Evolutionary conservation across 805 yeast genomes (phyloP), one percentile per base, ranked within the genome.

Genomic region (Suhomyces sp.): DNA sequence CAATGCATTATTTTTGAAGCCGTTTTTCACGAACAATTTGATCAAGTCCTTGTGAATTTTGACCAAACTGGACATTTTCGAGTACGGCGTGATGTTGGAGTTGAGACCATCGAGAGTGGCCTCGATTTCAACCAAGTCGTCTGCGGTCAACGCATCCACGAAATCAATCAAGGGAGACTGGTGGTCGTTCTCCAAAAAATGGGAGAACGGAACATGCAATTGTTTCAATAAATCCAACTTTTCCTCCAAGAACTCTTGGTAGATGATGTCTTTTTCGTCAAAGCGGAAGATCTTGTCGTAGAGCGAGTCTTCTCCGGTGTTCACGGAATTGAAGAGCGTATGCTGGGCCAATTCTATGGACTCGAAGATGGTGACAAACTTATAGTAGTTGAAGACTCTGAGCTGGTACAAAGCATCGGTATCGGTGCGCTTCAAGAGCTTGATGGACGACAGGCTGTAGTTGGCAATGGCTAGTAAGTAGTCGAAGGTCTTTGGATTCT

Each of bases 381-480:
- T 68, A 50, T 65, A 67, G 44, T 51, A 63, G 35, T 66, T 65
- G 50, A 68, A 68, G 4, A 68, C 56, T 10, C 72, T 48, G 27
- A 67, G 51, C 42, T 68, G 73, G 31, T 48, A 43, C n/a, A 57
- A 36, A 7, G 73, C 72, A 18, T 54, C 53, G 2, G 52, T 46
- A 43, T 68, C 73, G 9, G 60, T 39, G 25, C 73, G 49, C 37
- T 58, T 62, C 17, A 58, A 56, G 18, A 66, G 46, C 42, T 64
- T 63, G 16, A 63, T 56, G 3, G 68, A 57, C 6, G 63, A 53
- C 6, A 63, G 37, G 20, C 64, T 56, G 44, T 65, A 66, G 43
- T 62, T 64, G 22, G 71, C 62, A 12, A 68, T 67, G 20, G 72
- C 72, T 25, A 64, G 47, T 33, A 68, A 46, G 43, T 68, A 68